These are phyloP conservation scores for Fusarium sp. DNA, from an alignment of 2,329 filamentous ascomycete genomes.

Conservation along the genomic window DNA sequence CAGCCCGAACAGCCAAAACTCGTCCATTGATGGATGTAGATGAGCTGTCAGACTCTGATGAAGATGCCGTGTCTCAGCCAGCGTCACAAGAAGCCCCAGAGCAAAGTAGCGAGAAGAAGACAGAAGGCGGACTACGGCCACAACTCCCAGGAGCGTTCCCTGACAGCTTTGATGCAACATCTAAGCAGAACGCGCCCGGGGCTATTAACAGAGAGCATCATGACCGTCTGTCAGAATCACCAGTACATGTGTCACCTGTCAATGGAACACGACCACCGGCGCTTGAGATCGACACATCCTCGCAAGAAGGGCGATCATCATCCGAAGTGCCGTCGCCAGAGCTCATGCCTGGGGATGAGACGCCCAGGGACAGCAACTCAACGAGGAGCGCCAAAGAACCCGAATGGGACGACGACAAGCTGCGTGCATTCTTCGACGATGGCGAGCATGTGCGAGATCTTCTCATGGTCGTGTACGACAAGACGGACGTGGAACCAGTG, in stretches of 20 bases:
- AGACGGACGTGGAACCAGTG: slow-evolving; percentile 83
- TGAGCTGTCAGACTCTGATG: slow-evolving; percentile 75
- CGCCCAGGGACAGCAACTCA: slow-evolving; percentile 55
- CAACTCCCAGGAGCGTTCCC: slow-evolving; percentile 59
- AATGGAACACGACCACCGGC: slow-evolving; percentile 71
- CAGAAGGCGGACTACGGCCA: slow-evolving; percentile 50
- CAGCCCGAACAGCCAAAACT: slow-evolving; percentile 64
- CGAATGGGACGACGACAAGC: slow-evolving; percentile 88
- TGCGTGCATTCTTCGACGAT: slow-evolving; percentile 93
- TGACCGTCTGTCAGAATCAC: slow-evolving; percentile 76
- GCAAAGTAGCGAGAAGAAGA: slow-evolving; percentile 37
- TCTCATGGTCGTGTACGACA: slow-evolving; percentile 92
- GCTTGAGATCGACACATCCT: slow-evolving; percentile 79
- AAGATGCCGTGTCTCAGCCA: slow-evolving; percentile 55
- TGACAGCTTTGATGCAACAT: slow-evolving; percentile 57
- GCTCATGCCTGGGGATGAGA: slow-evolving; percentile 64
- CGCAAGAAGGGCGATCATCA: slow-evolving; percentile 76
- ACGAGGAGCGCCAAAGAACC: slow-evolving; percentile 57
- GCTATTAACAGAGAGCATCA: slow-evolving; percentile 48
- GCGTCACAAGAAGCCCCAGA: slow-evolving; percentile 36
- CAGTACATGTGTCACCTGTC: slow-evolving; percentile 67
- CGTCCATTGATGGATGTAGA: slow-evolving; percentile 77
- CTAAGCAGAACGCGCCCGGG: slow-evolving; percentile 55
- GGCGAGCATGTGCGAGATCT: slow-evolving; percentile 91
- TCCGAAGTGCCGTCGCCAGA: slow-evolving; percentile 77